Conservation (phyloP, 1,284 basidiomycete genomes). For the Sporisorium iseilematis-ciliati region DNA sequence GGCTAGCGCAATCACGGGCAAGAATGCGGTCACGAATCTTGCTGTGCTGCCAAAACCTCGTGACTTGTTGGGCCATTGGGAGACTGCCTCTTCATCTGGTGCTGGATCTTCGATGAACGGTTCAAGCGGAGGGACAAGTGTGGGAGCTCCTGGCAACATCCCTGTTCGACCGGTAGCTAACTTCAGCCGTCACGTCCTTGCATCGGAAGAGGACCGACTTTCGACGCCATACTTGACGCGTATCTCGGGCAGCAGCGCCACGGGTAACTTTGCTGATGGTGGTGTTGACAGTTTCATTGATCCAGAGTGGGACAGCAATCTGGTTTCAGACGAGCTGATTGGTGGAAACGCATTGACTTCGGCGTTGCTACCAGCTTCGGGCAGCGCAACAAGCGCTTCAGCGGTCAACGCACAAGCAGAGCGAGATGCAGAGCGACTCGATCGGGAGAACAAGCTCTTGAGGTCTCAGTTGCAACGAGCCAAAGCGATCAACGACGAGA, state of each 20-base stretch:
- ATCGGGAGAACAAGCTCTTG: slow-evolving; percentile 37
- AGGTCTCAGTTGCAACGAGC: slow-evolving; percentile 56
- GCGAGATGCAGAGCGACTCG: slow-evolving; percentile 20
- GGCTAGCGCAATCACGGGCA: slow-evolving; percentile 34
- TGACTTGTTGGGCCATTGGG: slow-evolving; percentile 50
- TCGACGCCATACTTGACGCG: slow-evolving; percentile 34
- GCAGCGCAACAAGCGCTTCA: not conserved
- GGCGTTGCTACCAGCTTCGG: not conserved
- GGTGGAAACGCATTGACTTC: not conserved
- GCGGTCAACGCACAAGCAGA: slow-evolving; percentile 7
- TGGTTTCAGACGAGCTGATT: slow-evolving; percentile 26
- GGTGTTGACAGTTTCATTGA: slow-evolving; percentile 35
- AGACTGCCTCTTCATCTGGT: slow-evolving; percentile 16
- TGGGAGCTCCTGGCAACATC: slow-evolving; percentile 19
- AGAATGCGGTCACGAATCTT: slow-evolving; percentile 59
- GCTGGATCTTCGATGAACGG: slow-evolving; percentile 24
- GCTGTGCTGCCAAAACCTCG: slow-evolving; percentile 41
- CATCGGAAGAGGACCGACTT: slow-evolving; percentile 38
- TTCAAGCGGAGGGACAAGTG: slow-evolving; percentile 18
- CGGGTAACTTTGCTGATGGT: slow-evolving; percentile 6
- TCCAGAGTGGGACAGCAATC: slow-evolving; percentile 40
- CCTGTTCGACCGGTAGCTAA: slow-evolving; percentile 40
- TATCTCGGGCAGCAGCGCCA: slow-evolving; percentile 21
- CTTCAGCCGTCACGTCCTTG: slow-evolving; percentile 36
- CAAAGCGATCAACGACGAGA: slow-evolving; percentile 60